Evolutionary conservation across 129 eudicot genomes (phyloP).

Genomic region (Lactuca sativa): DNA sequence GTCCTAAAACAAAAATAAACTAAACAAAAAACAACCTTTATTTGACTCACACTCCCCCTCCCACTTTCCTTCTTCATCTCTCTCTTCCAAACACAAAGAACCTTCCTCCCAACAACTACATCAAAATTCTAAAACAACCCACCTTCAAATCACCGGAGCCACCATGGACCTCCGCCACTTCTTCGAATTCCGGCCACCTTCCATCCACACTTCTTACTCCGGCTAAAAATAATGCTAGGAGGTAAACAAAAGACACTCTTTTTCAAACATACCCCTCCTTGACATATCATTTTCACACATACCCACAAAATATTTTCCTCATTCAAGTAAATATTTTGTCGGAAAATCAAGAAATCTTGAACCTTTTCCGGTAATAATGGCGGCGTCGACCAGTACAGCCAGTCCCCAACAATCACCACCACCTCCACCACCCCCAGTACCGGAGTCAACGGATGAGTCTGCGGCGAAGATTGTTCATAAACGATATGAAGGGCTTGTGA

Average conservation of each 20-base stretch:
- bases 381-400: slow-evolving; percentile 32
- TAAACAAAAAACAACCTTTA: slow-evolving; percentile 33
- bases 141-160: slow-evolving; percentile 38
- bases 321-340: neutral
- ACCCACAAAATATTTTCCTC: slow-evolving; percentile 19
- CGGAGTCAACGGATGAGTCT: slow-evolving; percentile 41
- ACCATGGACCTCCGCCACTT: slow-evolving; percentile 45
- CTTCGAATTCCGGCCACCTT: slow-evolving; percentile 35
- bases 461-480: slow-evolving; percentile 65
- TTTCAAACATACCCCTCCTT: slow-evolving; percentile 29
- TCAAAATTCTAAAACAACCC: slow-evolving; percentile 18
- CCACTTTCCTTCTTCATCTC: slow-evolving; percentile 20
- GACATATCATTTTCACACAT: slow-evolving; percentile 15
- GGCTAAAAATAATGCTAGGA: slow-evolving; percentile 15
- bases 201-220: slow-evolving; percentile 18
- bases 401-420: slow-evolving; percentile 29
- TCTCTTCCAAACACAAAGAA: slow-evolving; percentile 31
- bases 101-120: slow-evolving; percentile 39
- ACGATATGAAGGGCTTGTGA: slow-evolving; percentile 67
- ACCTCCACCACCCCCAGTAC: slow-evolving; percentile 20
- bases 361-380: slow-evolving; percentile 28
- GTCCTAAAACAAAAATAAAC: slow-evolving; percentile 19
- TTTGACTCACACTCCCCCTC: slow-evolving; percentile 34
- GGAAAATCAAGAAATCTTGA: slow-evolving; percentile 25
- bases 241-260: slow-evolving; percentile 2